Percentiles rank a stretch among this genome's conserved stretches.
Conservation (phyloP, 2,329 filamentous ascomycete species). For the Fusarium pseudoanthophilum region DNA sequence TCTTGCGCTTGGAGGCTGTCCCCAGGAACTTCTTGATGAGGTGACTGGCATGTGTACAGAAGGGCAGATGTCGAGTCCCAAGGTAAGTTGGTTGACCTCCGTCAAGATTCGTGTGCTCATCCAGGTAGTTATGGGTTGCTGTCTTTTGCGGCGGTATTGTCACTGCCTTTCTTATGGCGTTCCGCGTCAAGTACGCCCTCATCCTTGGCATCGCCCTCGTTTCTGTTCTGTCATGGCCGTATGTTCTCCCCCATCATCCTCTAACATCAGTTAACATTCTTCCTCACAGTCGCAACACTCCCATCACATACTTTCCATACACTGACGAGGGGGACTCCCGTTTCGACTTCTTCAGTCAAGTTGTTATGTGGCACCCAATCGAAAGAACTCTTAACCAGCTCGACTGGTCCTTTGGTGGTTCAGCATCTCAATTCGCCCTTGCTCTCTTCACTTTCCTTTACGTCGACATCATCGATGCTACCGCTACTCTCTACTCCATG, state of each 20-base stretch:
- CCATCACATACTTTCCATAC: slow-evolving; percentile 79
- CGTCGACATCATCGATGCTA: slow-evolving; percentile 82
- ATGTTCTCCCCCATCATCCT: neutral
- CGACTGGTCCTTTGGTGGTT: slow-evolving; percentile 70
- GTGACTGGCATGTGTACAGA: slow-evolving; percentile 62
- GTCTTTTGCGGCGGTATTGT: slow-evolving; percentile 83
- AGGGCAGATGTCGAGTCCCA: slow-evolving; percentile 80
- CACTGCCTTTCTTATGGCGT: slow-evolving; percentile 83
- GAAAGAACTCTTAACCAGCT: slow-evolving; percentile 69
- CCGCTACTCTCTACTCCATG: slow-evolving; percentile 84
- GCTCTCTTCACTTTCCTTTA: slow-evolving; percentile 83
- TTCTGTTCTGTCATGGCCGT: slow-evolving; percentile 80
- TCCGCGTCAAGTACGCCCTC: slow-evolving; percentile 79
- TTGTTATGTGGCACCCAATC: slow-evolving; percentile 79
- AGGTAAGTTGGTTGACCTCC: slow-evolving; percentile 55
- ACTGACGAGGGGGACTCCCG: slow-evolving; percentile 70
- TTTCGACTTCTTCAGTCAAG: slow-evolving; percentile 78
- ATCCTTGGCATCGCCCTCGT: slow-evolving; percentile 78
- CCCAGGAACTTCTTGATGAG: slow-evolving; percentile 61
- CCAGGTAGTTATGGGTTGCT: slow-evolving; percentile 79
- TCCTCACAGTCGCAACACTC: slow-evolving; percentile 66
- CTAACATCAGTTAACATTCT: neutral
- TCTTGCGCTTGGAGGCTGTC: slow-evolving; percentile 80
- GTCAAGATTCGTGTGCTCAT: slow-evolving; percentile 1
- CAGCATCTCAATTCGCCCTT: slow-evolving; percentile 72